A percentile compares a stretch with the other conserved stretches of the same genome.
Conservation (phyloP, 768 basidiomycete species). For the Suillus luteus region DNA sequence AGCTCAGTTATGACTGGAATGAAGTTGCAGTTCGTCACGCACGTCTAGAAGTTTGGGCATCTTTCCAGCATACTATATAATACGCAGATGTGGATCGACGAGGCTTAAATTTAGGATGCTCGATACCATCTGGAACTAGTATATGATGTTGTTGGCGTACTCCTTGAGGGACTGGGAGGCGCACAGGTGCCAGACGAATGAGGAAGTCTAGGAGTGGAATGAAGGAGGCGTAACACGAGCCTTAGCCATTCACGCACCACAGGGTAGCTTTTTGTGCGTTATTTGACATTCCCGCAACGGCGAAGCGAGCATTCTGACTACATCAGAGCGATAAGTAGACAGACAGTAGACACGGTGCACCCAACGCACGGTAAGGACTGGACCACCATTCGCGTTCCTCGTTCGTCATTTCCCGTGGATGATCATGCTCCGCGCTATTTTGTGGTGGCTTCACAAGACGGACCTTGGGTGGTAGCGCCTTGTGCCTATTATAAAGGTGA, state of each 20-base stretch:
- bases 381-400: slow-evolving; percentile 70
- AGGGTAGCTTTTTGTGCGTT: slow-evolving; percentile 55
- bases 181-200: slow-evolving; percentile 56
- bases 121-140: slow-evolving; percentile 61
- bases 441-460: slow-evolving; percentile 30
- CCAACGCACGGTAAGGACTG: slow-evolving; percentile 68
- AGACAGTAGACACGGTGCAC: slow-evolving; percentile 1
- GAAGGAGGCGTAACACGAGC: slow-evolving; percentile 10
- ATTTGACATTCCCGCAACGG: slow-evolving; percentile 59
- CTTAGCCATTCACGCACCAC: slow-evolving; percentile 41
- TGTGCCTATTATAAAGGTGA: slow-evolving; percentile 53
- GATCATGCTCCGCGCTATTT: slow-evolving; percentile 32
- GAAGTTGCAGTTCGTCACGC: slow-evolving; percentile 35
- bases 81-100: slow-evolving; percentile 46
- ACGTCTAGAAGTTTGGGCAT: slow-evolving; percentile 36
- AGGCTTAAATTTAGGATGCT: slow-evolving; percentile 61
- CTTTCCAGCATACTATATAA: slow-evolving; percentile 66
- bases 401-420: slow-evolving; percentile 57
- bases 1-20: slow-evolving; percentile 13
- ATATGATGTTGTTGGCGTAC: slow-evolving; percentile 30
- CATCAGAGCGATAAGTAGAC: slow-evolving; percentile 8
- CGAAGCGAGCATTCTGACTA: slow-evolving; percentile 73
- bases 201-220: slow-evolving; percentile 54
- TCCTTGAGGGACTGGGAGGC: slow-evolving; percentile 37
- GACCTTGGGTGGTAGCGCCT: slow-evolving; percentile 54